Evolutionary conservation across 805 yeast genomes (phyloP).

Genomic region (Maudiozyma serrabonitensis): DNA sequence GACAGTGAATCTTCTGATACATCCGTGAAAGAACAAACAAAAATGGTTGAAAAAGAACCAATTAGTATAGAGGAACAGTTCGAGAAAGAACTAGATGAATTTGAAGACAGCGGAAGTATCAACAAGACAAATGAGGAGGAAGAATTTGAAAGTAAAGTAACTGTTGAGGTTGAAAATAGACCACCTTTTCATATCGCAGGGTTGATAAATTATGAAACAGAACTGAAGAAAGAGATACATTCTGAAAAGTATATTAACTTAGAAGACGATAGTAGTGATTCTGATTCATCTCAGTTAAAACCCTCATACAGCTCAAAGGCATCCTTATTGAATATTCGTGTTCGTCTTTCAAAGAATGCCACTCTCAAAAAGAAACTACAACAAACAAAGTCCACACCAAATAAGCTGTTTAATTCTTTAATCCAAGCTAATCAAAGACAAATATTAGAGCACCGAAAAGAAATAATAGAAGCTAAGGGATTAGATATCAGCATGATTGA

Average conservation of each 20-base stretch:
- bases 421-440: constrained; percentile 39
- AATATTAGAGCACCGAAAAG: constrained; percentile 39
- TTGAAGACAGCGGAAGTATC: background rate
- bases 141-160: background rate
- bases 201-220: constrained; percentile 16
- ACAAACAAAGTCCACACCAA: constrained; percentile 15
- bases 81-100: background rate
- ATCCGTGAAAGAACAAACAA: background rate
- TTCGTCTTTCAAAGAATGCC: constrained; percentile 26
- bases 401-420: constrained; percentile 30
- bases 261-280: constrained; percentile 10
- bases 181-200: constrained; percentile 3
- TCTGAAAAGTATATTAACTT: constrained; percentile 10
- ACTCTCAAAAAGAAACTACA: background rate
- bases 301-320: constrained; percentile 25
- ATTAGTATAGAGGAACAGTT: background rate
- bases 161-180: background rate
- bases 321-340: constrained; percentile 28
- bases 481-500: constrained; percentile 31
- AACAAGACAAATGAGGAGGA: background rate
- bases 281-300: background rate
- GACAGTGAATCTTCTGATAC: background rate
- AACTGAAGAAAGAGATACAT: constrained; percentile 10
- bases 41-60: background rate
- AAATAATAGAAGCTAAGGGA: constrained; percentile 37